Evolutionary conservation across 495 filamentous ascomycete genomes (phyloP).

Genomic region (Talaromyces adpressus): DNA sequence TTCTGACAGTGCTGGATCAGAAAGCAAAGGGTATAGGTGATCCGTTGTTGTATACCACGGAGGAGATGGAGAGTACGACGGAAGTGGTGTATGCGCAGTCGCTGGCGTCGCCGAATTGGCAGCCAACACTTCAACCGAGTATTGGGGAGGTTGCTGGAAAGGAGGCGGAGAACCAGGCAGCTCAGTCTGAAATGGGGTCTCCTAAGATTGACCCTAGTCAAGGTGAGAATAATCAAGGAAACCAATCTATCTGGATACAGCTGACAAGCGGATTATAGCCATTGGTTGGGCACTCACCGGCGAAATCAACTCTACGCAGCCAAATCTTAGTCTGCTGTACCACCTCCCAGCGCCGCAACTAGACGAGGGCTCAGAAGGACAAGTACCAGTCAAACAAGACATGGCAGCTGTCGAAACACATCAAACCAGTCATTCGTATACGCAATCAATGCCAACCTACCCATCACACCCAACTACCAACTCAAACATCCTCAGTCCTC

Average conservation of each 20-base stretch:
- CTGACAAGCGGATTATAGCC: slow-evolving; percentile 35
- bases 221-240: slow-evolving; percentile 23
- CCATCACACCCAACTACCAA: neutral
- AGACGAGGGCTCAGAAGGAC: slow-evolving; percentile 10
- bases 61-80: slow-evolving; percentile 64
- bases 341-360: slow-evolving; percentile 39
- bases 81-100: slow-evolving; percentile 32
- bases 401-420: neutral
- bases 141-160: slow-evolving; percentile 20
- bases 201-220: slow-evolving; percentile 45
- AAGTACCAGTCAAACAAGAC: neutral
- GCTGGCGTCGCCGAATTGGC: slow-evolving; percentile 36
- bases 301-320: slow-evolving; percentile 73
- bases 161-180: slow-evolving; percentile 20
- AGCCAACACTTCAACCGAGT: slow-evolving; percentile 15
- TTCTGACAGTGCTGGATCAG: slow-evolving; percentile 77
- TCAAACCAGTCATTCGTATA: neutral
- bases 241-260: no score
- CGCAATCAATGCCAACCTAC: neutral
- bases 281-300: slow-evolving; percentile 76
- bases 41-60: slow-evolving; percentile 67
- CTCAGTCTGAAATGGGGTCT: slow-evolving; percentile 21
- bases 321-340: slow-evolving; percentile 68
- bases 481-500: neutral
- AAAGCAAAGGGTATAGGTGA: slow-evolving; percentile 80